Conservation (phyloP, 169 alveolate species). For the Plasmodium fragile region DNA sequence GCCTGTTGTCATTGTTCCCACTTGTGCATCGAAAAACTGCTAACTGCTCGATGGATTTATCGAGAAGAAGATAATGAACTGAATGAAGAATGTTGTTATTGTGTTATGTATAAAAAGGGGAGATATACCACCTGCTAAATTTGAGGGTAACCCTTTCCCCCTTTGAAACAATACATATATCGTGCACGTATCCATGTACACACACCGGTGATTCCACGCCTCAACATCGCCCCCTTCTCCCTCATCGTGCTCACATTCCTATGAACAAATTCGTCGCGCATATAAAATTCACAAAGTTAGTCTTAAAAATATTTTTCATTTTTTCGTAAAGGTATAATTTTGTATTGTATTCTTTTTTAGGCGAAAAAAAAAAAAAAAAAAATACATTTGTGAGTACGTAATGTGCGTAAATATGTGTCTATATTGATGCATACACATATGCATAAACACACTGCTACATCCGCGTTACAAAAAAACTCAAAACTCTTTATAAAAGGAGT, state of each 20-base stretch:
- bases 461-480: constrained; percentile 29
- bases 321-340: not conserved
- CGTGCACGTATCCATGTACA: not conserved
- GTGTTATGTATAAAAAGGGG: not conserved
- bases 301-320: constrained; percentile 5
- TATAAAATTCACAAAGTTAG: not conserved
- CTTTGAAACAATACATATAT: not conserved
- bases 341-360: not conserved
- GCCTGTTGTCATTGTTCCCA: not conserved
- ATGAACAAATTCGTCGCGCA: not conserved
- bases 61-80: not conserved
- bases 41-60: not conserved
- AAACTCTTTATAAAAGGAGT: not conserved
- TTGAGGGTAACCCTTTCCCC: not conserved
- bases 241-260: not conserved
- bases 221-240: not conserved
- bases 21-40: not conserved
- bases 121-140: not conserved
- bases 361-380: constrained; percentile 3
- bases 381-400: not conserved
- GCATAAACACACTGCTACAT: not conserved
- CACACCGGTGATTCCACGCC: not conserved
- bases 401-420: not conserved
- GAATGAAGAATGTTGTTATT: not conserved
- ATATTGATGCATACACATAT: not conserved